Conservation (phyloP, 2,329 filamentous ascomycete genomes). For the Fusarium luffae region DNA sequence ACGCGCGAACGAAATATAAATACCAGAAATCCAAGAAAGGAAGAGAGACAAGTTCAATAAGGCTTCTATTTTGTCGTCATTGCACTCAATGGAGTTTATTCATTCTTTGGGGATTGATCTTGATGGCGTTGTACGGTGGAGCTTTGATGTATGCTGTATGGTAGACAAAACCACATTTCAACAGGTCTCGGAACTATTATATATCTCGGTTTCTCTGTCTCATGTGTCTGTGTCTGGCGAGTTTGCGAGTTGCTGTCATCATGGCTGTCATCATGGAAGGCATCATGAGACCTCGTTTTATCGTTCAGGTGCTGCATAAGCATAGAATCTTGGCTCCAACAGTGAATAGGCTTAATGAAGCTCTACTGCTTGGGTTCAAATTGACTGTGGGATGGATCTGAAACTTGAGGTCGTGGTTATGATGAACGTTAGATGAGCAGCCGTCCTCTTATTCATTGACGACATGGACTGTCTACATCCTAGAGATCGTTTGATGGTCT, state of each 20-base stretch:
- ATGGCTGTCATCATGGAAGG: not conserved
- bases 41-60: not conserved
- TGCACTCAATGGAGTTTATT: conserved; percentile 40
- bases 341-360: too few relatives aligned
- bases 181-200: not conserved
- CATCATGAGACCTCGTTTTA: not conserved
- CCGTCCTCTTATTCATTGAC: not conserved
- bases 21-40: not conserved
- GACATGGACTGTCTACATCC: not conserved
- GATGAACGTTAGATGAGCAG: not conserved
- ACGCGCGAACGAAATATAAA: not conserved
- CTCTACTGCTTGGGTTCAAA: too few relatives aligned
- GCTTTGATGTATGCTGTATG: conserved; percentile 26
- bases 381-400: too few relatives aligned
- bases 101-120: conserved; percentile 32
- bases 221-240: too few relatives aligned
- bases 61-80: conserved; percentile 9
- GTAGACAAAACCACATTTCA: conserved; percentile 40
- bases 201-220: not conserved
- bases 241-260: not conserved
- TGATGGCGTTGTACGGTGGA: conserved; percentile 40
- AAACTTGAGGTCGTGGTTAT: not conserved
- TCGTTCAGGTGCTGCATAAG: not conserved
- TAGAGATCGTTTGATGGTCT: not conserved
- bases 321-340: not conserved